Percentiles rank a stretch among this genome's conserved stretches.
Evolutionary conservation across 1,139 yeast genomes (phyloP).

Genomic region (Saccharomyces hybrid): DNA sequence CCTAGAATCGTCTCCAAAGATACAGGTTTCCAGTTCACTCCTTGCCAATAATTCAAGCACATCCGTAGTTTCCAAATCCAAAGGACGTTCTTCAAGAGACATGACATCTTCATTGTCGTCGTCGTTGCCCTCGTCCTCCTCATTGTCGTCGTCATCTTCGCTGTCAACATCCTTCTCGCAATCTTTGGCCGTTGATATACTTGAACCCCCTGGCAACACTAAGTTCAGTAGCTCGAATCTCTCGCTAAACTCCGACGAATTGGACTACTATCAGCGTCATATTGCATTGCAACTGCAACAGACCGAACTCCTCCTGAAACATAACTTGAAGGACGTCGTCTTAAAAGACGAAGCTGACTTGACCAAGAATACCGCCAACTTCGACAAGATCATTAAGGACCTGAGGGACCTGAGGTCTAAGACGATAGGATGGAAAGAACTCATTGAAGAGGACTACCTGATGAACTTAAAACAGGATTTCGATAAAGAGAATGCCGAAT

Average conservation of each 20-base stretch:
- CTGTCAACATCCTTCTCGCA: background rate
- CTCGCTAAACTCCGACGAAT: constrained; percentile 9
- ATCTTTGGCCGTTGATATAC: background rate
- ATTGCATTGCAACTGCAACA: constrained; percentile 11
- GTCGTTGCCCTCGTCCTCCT: constrained; percentile 1
- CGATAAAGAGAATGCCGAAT: constrained; percentile 9
- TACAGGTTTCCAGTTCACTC: background rate
- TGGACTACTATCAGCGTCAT: constrained; percentile 16
- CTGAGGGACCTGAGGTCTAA: constrained; percentile 9
- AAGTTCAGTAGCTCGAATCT: background rate
- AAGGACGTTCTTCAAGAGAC: background rate
- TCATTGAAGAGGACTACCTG: constrained; percentile 12
- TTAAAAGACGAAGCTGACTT: constrained; percentile 13
- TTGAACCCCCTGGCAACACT: background rate
- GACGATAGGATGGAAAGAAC: constrained; percentile 8
- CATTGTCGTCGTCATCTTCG: background rate
- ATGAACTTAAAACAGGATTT: constrained; percentile 13
- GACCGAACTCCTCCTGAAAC: constrained; percentile 13
- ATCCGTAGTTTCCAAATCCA: background rate
- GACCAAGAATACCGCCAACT: constrained; percentile 8
- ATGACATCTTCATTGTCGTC: constrained; percentile 4
- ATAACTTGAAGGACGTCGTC: constrained; percentile 9
- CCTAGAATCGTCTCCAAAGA: background rate
- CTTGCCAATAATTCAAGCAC: too few relatives aligned
- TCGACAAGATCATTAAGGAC: constrained; percentile 11